Evolutionary conservation across 2,329 filamentous ascomycete species (phyloP).

Genomic region (Fusarium sp.): DNA sequence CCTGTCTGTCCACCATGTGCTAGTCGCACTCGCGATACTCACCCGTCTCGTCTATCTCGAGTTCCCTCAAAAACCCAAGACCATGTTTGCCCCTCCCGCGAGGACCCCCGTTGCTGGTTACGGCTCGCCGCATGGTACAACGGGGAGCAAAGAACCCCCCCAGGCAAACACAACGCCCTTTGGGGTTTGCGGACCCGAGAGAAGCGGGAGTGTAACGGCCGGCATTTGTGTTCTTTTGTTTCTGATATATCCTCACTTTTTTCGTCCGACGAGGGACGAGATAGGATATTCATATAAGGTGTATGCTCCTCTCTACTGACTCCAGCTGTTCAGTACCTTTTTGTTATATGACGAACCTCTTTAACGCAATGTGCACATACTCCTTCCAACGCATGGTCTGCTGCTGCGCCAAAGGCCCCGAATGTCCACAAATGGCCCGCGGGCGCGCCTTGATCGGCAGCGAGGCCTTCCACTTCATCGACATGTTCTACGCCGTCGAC

Average conservation of each 20-base stretch:
- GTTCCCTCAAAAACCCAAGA: conserved; percentile 28
- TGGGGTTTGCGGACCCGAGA: conserved; percentile 37
- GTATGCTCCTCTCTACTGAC: too few species aligned
- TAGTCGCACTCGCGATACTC: conserved; percentile 39
- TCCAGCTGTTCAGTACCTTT: not conserved
- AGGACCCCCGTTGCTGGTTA: conserved; percentile 34
- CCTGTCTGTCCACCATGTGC: conserved; percentile 14
- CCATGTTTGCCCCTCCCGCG: conserved; percentile 38
- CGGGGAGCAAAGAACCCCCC: conserved; percentile 2
- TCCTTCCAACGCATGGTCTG: conserved; percentile 47
- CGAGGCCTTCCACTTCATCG: conserved; percentile 45
- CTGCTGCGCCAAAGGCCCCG: conserved; percentile 47
- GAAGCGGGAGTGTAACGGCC: conserved; percentile 32
- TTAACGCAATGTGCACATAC: conserved; percentile 45
- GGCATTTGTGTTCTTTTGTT: conserved; percentile 12
- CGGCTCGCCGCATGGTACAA: conserved; percentile 41
- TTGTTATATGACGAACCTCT: not conserved
- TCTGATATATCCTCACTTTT: conserved; percentile 19
- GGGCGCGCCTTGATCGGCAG: conserved; percentile 40
- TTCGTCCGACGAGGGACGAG: not conserved
- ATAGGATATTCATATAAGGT: not conserved
- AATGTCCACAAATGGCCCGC: conserved; percentile 44
- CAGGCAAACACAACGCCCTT: conserved; percentile 34
- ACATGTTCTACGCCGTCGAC: conserved; percentile 45
- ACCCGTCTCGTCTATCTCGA: conserved; percentile 40